Evolutionary conservation across 2,329 filamentous ascomycete genomes (phyloP).

Genomic region (Alternaria ethzedia): DNA sequence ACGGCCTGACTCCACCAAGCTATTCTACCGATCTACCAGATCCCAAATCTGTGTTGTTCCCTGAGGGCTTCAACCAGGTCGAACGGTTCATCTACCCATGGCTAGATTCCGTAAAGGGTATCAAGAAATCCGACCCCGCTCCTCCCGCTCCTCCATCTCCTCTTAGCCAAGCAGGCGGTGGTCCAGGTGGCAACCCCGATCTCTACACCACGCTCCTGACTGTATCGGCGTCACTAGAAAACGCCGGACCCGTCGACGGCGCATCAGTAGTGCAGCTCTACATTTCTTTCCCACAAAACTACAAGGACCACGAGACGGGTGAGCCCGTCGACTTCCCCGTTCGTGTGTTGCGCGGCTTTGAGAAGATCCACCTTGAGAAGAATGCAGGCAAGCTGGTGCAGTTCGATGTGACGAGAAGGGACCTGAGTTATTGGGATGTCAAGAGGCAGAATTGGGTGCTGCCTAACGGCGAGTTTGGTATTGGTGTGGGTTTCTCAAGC

Average conservation of each 20-base stretch:
- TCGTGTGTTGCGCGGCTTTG: slow-evolving; percentile 51
- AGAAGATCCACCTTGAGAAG: slow-evolving; percentile 48
- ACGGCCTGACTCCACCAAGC: slow-evolving; percentile 43
- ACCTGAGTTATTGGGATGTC: slow-evolving; percentile 52
- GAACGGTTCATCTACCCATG: slow-evolving; percentile 78
- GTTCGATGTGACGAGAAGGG: slow-evolving; percentile 50
- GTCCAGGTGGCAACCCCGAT: slow-evolving; percentile 70
- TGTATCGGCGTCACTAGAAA: slow-evolving; percentile 63
- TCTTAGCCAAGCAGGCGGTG: slow-evolving; percentile 70
- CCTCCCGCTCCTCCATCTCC: slow-evolving; percentile 62
- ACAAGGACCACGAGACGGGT: slow-evolving; percentile 50
- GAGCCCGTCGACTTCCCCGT: slow-evolving; percentile 64
- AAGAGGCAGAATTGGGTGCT: slow-evolving; percentile 51
- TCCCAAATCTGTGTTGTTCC: slow-evolving; percentile 65
- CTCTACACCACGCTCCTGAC: slow-evolving; percentile 64
- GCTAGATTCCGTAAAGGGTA: slow-evolving; percentile 59
- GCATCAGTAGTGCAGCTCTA: slow-evolving; percentile 66
- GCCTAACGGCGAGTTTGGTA: slow-evolving; percentile 40
- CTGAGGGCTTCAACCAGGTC: slow-evolving; percentile 64
- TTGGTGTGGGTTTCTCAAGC: slow-evolving; percentile 44
- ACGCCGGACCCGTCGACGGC: slow-evolving; percentile 64
- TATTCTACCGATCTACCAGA: slow-evolving; percentile 64
- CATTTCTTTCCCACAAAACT: slow-evolving; percentile 54
- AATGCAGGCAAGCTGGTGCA: slow-evolving; percentile 32
- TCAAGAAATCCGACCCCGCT: slow-evolving; percentile 55